Percentiles rank a stretch among this genome's conserved stretches.
These are phyloP conservation scores for Coriolopsis trogii DNA, from an alignment of 1,284 basidiomycete species.

Conservation along the genomic window DNA sequence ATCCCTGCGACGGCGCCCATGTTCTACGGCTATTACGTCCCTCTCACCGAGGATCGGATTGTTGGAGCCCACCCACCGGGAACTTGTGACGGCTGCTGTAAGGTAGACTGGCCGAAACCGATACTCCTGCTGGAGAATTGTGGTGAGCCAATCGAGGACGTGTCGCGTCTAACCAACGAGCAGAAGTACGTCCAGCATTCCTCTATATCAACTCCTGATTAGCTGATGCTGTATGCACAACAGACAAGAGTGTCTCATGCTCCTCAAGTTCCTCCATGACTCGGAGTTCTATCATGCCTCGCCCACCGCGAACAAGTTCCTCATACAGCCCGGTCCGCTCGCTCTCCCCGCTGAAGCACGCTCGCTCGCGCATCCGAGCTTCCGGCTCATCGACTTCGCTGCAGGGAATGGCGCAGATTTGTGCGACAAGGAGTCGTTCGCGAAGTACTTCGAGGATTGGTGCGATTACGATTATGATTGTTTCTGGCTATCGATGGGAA, in stretches of 20 bases:
- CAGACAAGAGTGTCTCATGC: slow-evolving; percentile 41
- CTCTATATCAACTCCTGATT: slow-evolving; percentile 26
- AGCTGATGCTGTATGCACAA: neutral
- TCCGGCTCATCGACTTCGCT: slow-evolving; percentile 55
- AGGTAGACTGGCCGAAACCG: slow-evolving; percentile 32
- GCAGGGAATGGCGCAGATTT: slow-evolving; percentile 2
- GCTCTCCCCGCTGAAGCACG: slow-evolving; percentile 28
- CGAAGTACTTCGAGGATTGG: neutral
- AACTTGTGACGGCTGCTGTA: slow-evolving; percentile 1
- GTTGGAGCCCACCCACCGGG: neutral
- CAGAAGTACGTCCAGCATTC: slow-evolving; percentile 31
- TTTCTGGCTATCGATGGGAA: too few relatives aligned
- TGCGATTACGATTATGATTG: neutral
- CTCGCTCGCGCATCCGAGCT: slow-evolving; percentile 36
- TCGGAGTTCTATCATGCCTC: slow-evolving; percentile 44
- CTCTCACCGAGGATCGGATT: slow-evolving; percentile 21
- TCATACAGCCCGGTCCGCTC: slow-evolving; percentile 47
- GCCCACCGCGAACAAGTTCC: slow-evolving; percentile 45
- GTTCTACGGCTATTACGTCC: slow-evolving; percentile 53
- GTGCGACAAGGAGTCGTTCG: neutral
- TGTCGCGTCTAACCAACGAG: slow-evolving; percentile 33
- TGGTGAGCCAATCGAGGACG: slow-evolving; percentile 36
- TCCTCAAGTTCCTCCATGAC: slow-evolving; percentile 43
- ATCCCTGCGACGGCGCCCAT: slow-evolving; percentile 49
- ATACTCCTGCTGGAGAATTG: slow-evolving; percentile 52